Conservation (phyloP, 257 asterid genomes). For the Jasminum sambac region DNA sequence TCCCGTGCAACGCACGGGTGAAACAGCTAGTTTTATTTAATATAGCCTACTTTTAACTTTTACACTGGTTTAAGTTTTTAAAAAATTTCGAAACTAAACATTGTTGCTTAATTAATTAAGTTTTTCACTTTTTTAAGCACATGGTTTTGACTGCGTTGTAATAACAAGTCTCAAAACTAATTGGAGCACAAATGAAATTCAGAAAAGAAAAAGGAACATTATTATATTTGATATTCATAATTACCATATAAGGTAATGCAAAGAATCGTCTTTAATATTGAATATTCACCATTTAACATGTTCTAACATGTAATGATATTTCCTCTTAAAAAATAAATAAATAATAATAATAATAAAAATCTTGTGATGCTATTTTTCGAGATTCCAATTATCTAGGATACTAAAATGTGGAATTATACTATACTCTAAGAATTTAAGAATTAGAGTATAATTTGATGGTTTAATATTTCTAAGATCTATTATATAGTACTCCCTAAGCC, state of each 20-base stretch:
- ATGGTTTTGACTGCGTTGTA: background rate
- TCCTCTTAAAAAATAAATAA: too few species aligned
- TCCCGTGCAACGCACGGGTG: too few species aligned
- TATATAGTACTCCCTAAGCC: too few species aligned
- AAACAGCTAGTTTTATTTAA: too few species aligned
- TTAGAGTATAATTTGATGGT: background rate
- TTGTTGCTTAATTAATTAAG: too few species aligned
- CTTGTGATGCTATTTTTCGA: too few species aligned
- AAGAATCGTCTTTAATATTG: background rate
- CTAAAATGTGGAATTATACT: background rate
- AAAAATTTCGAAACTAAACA: too few species aligned
- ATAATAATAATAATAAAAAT: too few species aligned
- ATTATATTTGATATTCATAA: background rate
- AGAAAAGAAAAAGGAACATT: background rate
- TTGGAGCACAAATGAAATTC: background rate
- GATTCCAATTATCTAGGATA: background rate
- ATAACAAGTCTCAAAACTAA: background rate
- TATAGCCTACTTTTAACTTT: too few species aligned
- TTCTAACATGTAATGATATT: background rate
- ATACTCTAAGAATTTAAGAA: background rate
- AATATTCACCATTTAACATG: background rate
- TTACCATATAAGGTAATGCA: background rate
- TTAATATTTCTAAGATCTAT: background rate
- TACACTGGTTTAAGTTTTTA: too few species aligned
- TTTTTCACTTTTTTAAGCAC: too few species aligned